phyloP scores from a whole-genome alignment of 139 green algal genomes.

The Asterochloris sp. region DNA sequence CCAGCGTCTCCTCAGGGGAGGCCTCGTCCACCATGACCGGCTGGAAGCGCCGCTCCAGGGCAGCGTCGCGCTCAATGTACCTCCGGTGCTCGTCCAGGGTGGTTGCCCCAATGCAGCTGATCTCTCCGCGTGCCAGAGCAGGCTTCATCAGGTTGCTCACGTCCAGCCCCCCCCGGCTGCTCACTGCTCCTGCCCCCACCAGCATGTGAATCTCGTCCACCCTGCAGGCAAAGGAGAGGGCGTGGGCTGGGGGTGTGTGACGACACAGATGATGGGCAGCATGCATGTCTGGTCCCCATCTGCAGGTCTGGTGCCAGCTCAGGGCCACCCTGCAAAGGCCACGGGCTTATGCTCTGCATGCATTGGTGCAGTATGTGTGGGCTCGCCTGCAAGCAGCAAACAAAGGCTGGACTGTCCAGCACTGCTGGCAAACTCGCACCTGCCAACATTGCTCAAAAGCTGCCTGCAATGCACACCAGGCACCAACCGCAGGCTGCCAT shows the following conservation, averaged over 20 bases:
- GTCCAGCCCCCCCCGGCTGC: slow-evolving; percentile 83
- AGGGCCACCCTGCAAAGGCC: too few species aligned
- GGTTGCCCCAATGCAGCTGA: slow-evolving; percentile 87
- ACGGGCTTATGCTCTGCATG: too few species aligned
- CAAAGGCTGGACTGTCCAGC: too few species aligned
- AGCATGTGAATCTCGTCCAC: slow-evolving; percentile 94
- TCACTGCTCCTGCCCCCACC: slow-evolving; percentile 75
- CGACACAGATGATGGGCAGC: not conserved
- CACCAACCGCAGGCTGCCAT: too few species aligned
- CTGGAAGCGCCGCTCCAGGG: slow-evolving; percentile 95
- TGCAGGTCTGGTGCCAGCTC: too few species aligned
- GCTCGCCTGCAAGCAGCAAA: too few species aligned
- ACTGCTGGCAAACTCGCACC: too few species aligned
- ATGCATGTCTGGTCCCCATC: too few species aligned
- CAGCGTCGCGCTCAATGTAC: slow-evolving; percentile 95
- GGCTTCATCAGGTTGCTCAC: slow-evolving; percentile 96
- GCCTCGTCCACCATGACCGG: slow-evolving; percentile 85
- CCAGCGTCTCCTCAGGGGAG: slow-evolving; percentile 54
- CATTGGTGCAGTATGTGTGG: too few species aligned
- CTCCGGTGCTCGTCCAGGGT: slow-evolving; percentile 81
- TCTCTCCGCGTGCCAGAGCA: slow-evolving; percentile 70
- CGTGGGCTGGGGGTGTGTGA: too few species aligned
- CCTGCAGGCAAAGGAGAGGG: slow-evolving; percentile 17
- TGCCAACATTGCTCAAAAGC: too few species aligned
- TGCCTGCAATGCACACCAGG: too few species aligned